Conservation (phyloP, 2,329 filamentous ascomycete species). For the Scedosporium minutisporum region DNA sequence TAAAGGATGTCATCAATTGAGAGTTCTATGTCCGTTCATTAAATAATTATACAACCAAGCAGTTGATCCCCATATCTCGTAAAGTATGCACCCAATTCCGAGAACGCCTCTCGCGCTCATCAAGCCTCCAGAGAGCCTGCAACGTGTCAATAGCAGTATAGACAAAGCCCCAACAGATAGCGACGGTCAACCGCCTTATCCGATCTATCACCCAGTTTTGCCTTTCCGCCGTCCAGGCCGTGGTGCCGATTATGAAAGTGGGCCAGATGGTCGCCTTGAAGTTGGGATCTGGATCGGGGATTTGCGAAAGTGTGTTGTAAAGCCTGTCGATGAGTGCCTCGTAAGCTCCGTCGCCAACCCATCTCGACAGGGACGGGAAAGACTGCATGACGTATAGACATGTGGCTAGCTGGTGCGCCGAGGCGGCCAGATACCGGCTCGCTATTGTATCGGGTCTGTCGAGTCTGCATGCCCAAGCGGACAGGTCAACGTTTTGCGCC, state of each 20-base stretch:
- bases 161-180: constrained; percentile 39
- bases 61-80: constrained; percentile 30
- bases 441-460: constrained; percentile 22
- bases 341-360: constrained; percentile 12
- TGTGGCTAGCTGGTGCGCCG: constrained; percentile 31
- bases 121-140: constrained; percentile 29
- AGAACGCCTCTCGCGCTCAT: constrained; percentile 12
- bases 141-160: constrained; percentile 36
- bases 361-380: constrained; percentile 14
- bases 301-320: constrained; percentile 33
- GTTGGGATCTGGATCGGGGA: constrained; percentile 38
- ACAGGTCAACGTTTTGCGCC: constrained; percentile 29
- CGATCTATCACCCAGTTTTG: constrained; percentile 40
- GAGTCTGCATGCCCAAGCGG: constrained; percentile 28
- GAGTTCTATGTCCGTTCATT: too few relatives aligned
- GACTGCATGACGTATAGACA: constrained; percentile 37
- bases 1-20: too few relatives aligned
- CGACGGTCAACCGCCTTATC: constrained; percentile 27
- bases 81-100: constrained; percentile 35
- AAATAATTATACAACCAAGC: constrained; percentile 28
- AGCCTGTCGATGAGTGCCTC: constrained; percentile 33
- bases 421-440: constrained; percentile 29
- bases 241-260: constrained; percentile 45
- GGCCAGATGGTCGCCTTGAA: constrained; percentile 50
- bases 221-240: constrained; percentile 30